Conservation (phyloP, 139 green algal species). For the Chlorella sp. region DNA sequence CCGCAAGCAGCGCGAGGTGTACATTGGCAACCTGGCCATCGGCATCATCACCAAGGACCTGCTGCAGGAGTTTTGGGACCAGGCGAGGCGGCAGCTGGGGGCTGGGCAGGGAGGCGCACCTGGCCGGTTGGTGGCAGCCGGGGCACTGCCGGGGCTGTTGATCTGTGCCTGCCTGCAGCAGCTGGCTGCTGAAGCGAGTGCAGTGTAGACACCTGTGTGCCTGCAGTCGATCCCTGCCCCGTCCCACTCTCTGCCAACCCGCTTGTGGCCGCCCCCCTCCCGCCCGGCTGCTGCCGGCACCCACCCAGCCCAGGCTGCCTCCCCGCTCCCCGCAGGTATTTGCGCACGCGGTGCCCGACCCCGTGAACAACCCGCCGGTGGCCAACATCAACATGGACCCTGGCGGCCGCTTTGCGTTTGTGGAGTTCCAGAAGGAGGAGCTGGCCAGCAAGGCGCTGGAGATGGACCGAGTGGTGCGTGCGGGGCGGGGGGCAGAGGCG, state of each 20-base stretch:
- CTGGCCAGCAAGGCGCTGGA: conserved; percentile 80
- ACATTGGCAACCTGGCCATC: conserved; percentile 91
- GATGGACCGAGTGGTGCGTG: conserved; percentile 81
- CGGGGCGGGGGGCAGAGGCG: too few species aligned
- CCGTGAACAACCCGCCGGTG: conserved; percentile 77
- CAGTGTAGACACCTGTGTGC: too few species aligned
- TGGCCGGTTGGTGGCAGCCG: neutral
- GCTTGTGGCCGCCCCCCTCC: neutral
- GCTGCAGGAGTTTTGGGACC: conserved; percentile 91
- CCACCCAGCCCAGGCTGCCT: neutral
- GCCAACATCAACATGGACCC: conserved; percentile 56
- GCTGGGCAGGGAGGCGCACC: neutral
- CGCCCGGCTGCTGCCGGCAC: neutral
- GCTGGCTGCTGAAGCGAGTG: neutral
- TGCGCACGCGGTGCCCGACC: conserved; percentile 69
- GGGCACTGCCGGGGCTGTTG: neutral
- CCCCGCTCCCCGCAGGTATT: conserved; percentile 35
- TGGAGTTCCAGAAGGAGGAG: conserved; percentile 88
- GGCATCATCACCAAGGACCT: conserved; percentile 76
- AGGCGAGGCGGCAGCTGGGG: conserved; percentile 34
- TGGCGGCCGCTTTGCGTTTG: conserved; percentile 88
- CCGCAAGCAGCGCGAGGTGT: conserved; percentile 86
- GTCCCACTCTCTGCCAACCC: too few species aligned
- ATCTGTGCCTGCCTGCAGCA: neutral
- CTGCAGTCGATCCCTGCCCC: too few species aligned